These are phyloP conservation scores for Penicillium polonicum DNA, from an alignment of 2,329 filamentous ascomycete genomes.

Conservation along the genomic window DNA sequence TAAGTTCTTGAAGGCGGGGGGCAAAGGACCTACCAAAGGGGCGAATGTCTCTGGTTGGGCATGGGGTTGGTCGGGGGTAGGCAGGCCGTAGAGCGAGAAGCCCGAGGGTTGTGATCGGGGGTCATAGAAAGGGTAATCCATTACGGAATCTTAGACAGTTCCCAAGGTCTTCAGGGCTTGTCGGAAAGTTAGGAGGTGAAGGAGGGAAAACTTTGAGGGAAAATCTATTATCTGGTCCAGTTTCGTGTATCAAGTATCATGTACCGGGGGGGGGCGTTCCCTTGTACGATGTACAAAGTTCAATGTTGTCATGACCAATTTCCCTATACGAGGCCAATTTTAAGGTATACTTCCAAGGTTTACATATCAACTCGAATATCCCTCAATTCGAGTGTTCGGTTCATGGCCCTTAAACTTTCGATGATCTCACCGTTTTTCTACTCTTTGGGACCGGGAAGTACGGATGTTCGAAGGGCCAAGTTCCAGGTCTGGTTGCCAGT, in stretches of 20 bases:
- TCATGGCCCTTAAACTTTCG: background rate
- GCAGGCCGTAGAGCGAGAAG: conserved; percentile 52
- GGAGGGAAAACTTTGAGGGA: background rate
- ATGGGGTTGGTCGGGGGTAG: conserved; percentile 42
- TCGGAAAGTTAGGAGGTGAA: background rate
- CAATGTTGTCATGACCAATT: background rate
- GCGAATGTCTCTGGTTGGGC: conserved; percentile 40
- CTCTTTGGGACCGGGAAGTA: background rate
- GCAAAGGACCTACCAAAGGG: background rate
- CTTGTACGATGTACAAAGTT: background rate
- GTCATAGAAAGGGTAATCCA: conserved; percentile 59
- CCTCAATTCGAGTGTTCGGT: background rate
- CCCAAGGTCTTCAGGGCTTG: background rate
- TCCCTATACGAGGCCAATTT: background rate
- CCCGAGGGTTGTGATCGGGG: conserved; percentile 38
- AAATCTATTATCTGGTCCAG: background rate
- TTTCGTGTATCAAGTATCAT: background rate
- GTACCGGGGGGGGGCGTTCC: background rate
- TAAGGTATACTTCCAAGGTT: background rate
- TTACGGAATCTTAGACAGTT: conserved; percentile 25
- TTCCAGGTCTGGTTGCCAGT: background rate
- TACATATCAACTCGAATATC: background rate
- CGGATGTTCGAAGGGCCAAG: background rate
- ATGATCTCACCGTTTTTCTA: conserved; percentile 4
- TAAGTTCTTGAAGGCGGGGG: background rate